Conservation (phyloP, 139 green algal genomes). For the Ulvella scutata region DNA sequence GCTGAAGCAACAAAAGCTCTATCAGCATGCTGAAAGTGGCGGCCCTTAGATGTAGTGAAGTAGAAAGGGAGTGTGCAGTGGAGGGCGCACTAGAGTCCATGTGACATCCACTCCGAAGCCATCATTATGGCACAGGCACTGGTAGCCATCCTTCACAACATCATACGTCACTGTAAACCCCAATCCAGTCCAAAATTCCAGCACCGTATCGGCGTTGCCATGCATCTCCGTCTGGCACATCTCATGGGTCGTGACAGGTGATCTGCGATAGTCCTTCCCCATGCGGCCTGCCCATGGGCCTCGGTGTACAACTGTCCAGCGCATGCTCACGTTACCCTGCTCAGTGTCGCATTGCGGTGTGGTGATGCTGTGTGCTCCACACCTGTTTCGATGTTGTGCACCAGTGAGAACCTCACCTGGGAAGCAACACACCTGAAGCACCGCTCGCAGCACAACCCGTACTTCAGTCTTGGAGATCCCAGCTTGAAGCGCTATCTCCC, state of each 20-base stretch:
- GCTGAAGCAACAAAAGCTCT: too few species aligned
- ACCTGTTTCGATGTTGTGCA: not conserved
- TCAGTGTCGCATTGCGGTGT: not conserved
- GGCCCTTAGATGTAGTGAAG: not conserved
- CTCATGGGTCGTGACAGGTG: not conserved
- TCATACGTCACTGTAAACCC: not conserved
- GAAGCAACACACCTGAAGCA: not conserved
- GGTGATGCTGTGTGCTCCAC: not conserved
- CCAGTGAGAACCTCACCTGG: not conserved
- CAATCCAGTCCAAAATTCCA: not conserved
- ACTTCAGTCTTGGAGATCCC: not conserved
- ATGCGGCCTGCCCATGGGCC: not conserved
- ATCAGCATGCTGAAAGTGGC: too few species aligned
- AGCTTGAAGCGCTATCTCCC: not conserved
- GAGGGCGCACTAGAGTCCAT: not conserved
- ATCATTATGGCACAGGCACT: not conserved
- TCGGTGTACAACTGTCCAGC: not conserved
- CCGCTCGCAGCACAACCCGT: not conserved
- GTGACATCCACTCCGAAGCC: not conserved
- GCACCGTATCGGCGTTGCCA: not conserved
- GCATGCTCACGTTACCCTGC: not conserved
- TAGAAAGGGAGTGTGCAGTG: not conserved
- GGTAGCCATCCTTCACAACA: not conserved
- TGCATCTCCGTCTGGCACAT: not conserved
- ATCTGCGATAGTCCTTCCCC: not conserved